Conservation (phyloP, 805 yeast genomes). For the Sungouiozyma ichnusensis region DNA sequence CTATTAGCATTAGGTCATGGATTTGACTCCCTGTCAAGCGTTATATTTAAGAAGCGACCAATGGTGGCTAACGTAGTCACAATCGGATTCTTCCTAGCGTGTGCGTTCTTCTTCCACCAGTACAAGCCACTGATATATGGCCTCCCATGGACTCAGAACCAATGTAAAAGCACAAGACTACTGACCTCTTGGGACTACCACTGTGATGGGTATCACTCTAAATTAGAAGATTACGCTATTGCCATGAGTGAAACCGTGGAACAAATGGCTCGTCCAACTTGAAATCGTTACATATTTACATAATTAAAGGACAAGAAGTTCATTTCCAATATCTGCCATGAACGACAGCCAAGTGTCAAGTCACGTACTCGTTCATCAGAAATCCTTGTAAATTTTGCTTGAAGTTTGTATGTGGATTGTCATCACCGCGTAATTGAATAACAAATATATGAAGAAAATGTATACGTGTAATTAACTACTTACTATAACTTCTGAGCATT, state of each 20-base stretch:
- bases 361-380: too few relatives aligned
- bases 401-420: background rate
- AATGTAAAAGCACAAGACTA: conserved; percentile 54
- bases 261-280: background rate
- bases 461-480: background rate
- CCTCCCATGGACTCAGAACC: conserved; percentile 59
- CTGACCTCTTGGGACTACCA: conserved; percentile 78
- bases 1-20: conserved; percentile 65
- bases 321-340: too few relatives aligned
- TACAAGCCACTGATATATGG: conserved; percentile 75
- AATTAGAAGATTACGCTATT: conserved; percentile 15
- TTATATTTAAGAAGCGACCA: conserved; percentile 34
- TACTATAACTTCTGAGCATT: background rate
- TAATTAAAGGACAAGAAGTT: too few relatives aligned
- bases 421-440: background rate
- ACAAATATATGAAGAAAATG: background rate
- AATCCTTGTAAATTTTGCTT: too few relatives aligned
- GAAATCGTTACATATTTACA: background rate
- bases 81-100: conserved; percentile 37
- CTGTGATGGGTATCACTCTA: conserved; percentile 46
- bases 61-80: conserved; percentile 37
- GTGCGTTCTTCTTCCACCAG: conserved; percentile 44
- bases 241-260: conserved; percentile 4
- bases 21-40: conserved; percentile 42
- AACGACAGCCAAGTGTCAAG: too few relatives aligned